Conservation (phyloP, 371 early-diverging fungal genomes). For the Mucor piriformis region DNA sequence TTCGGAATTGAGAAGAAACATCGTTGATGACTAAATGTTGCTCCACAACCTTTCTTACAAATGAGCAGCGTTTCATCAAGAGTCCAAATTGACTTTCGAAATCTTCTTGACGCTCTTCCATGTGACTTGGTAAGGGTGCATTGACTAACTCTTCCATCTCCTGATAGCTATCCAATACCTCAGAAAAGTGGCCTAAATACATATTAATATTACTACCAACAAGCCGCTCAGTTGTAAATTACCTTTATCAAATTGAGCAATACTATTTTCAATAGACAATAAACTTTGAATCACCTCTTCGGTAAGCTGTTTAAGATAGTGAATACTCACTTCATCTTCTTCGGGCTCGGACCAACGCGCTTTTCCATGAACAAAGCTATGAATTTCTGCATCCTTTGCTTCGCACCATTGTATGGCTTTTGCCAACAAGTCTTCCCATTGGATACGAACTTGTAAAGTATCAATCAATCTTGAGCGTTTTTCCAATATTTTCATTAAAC, state of each 20-base stretch:
- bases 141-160: constrained; percentile 35
- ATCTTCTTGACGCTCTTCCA: constrained; percentile 34
- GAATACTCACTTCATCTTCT: constrained; percentile 4
- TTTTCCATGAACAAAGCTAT: constrained; percentile 13
- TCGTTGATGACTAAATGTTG: constrained; percentile 39
- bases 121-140: constrained; percentile 26
- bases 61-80: constrained; percentile 27
- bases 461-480: constrained; percentile 26
- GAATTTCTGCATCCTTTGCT: constrained; percentile 14
- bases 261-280: constrained; percentile 24
- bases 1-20: constrained; percentile 20
- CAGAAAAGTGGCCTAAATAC: constrained; percentile 21
- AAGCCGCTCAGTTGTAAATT: background rate
- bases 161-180: constrained; percentile 30
- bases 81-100: constrained; percentile 29
- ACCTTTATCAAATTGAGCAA: constrained; percentile 35
- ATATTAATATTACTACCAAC: background rate
- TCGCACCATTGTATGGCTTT: constrained; percentile 10
- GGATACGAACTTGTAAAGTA: constrained; percentile 24
- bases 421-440: constrained; percentile 36
- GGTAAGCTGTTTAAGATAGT: constrained; percentile 13
- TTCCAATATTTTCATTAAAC: constrained; percentile 28
- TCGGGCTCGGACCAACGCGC: constrained; percentile 21
- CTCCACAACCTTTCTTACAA: constrained; percentile 35
- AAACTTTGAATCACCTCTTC: constrained; percentile 28